Conservation (phyloP, 768 basidiomycete genomes). For the Naganishia randhawae region DNA sequence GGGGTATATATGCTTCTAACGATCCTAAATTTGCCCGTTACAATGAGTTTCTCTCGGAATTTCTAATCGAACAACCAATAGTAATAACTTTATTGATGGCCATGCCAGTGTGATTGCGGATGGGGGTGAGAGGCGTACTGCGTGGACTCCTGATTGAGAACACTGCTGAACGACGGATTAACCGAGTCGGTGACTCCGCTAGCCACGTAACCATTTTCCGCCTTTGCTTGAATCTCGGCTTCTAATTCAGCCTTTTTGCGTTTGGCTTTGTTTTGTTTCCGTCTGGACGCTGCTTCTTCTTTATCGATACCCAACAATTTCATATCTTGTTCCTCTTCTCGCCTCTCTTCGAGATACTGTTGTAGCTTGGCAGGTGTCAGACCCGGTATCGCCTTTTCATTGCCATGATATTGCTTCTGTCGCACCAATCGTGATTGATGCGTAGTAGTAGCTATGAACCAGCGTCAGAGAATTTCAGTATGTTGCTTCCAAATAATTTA, state of each 20-base stretch:
- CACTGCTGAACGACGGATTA: background rate
- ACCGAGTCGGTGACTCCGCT: background rate
- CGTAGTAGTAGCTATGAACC: slow-evolving; percentile 20
- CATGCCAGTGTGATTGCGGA: slow-evolving; percentile 11
- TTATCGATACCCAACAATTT: slow-evolving; percentile 9
- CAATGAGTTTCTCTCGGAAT: too few relatives aligned
- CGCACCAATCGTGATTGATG: slow-evolving; percentile 25
- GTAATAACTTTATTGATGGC: too few relatives aligned
- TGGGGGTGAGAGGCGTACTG: background rate
- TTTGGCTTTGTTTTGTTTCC: slow-evolving; percentile 17
- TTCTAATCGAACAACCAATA: too few relatives aligned
- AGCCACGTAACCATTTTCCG: slow-evolving; percentile 18
- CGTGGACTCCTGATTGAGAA: slow-evolving; percentile 3
- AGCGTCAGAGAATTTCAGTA: background rate
- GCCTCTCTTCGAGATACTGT: slow-evolving; percentile 18
- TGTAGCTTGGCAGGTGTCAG: slow-evolving; percentile 19
- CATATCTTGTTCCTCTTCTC: slow-evolving; percentile 18
- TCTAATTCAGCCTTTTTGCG: slow-evolving; percentile 18
- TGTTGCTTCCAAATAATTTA: background rate
- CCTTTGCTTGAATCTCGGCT: slow-evolving; percentile 18
- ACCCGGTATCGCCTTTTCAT: slow-evolving; percentile 26
- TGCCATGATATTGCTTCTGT: slow-evolving; percentile 28
- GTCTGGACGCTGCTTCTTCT: slow-evolving; percentile 12
- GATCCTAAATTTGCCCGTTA: background rate
- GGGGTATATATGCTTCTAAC: background rate